A percentile compares a stretch with the other conserved stretches of the same genome.
phyloP scores from a whole-genome alignment of 2,329 filamentous ascomycete species.

The Aspergillus sclerotialis region DNA sequence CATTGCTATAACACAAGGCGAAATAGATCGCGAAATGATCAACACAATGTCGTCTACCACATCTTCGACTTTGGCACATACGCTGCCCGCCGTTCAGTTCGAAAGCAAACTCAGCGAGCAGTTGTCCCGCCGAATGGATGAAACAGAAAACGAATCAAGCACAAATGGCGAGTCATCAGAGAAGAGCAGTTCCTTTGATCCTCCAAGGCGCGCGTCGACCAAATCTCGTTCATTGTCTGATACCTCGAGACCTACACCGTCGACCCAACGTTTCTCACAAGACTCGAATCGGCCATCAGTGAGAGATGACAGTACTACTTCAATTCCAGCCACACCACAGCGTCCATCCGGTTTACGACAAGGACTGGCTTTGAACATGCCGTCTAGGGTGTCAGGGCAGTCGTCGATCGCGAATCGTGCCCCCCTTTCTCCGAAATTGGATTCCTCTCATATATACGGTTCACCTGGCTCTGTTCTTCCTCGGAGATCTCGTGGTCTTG shows the following conservation, averaged over 20 bases:
- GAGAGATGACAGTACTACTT: slow-evolving; percentile 60
- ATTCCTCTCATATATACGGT: slow-evolving; percentile 75
- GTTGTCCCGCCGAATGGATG: slow-evolving; percentile 20
- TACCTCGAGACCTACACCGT: slow-evolving; percentile 52
- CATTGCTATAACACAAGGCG: background rate
- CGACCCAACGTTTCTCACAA: slow-evolving; percentile 53
- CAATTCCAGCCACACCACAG: slow-evolving; percentile 63
- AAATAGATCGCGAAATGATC: slow-evolving; percentile 2
- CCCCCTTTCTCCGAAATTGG: slow-evolving; percentile 78
- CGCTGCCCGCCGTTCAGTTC: slow-evolving; percentile 15
- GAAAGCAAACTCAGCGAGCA: slow-evolving; percentile 33
- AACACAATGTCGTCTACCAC: slow-evolving; percentile 15
- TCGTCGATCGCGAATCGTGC: slow-evolving; percentile 50
- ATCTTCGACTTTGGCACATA: slow-evolving; percentile 15
- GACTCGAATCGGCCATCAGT: slow-evolving; percentile 45
- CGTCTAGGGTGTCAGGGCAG: slow-evolving; percentile 44
- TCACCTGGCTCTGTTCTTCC: slow-evolving; percentile 84
- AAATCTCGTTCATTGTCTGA: slow-evolving; percentile 62
- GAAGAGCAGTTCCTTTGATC: slow-evolving; percentile 12
- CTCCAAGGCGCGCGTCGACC: slow-evolving; percentile 23
- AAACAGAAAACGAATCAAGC: slow-evolving; percentile 9
- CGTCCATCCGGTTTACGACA: slow-evolving; percentile 57
- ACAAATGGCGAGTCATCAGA: slow-evolving; percentile 6
- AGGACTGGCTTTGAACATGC: slow-evolving; percentile 65
- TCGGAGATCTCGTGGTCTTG: slow-evolving; percentile 78